Evolutionary conservation across 1,139 yeast genomes (phyloP).

Genomic region (Pichia sp.): DNA sequence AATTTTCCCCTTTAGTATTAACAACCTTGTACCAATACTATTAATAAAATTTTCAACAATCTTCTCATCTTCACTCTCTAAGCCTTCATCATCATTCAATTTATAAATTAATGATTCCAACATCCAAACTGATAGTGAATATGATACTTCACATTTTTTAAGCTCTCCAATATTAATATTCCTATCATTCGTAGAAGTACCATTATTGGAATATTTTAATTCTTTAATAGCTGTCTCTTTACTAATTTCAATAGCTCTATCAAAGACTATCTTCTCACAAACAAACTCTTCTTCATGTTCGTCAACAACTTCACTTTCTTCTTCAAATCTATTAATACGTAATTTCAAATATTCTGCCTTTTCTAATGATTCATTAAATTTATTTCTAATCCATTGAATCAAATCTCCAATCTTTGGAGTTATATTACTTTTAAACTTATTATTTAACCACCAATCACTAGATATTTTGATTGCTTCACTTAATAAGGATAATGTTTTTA

Average conservation of each 20-base stretch:
- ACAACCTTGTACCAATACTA: conserved; percentile 65
- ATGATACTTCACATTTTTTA: conserved; percentile 77
- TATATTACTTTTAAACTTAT: conserved; percentile 32
- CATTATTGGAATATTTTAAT: conserved; percentile 34
- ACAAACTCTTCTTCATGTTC: conserved; percentile 28
- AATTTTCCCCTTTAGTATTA: conserved; percentile 47
- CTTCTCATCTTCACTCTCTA: conserved; percentile 65
- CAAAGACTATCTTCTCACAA: conserved; percentile 83
- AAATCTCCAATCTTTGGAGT: conserved; percentile 60
- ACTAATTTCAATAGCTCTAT: conserved; percentile 88
- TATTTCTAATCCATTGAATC: conserved; percentile 89
- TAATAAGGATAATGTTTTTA: conserved; percentile 72
- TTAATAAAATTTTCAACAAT: conserved; percentile 74
- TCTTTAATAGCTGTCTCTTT: conserved; percentile 88
- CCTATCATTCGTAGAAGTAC: background rate
- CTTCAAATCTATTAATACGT: conserved; percentile 48
- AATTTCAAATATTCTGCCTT: conserved; percentile 74
- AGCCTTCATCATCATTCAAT: conserved; percentile 26
- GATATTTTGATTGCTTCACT: conserved; percentile 85
- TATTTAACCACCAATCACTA: conserved; percentile 78
- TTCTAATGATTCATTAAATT: conserved; percentile 82
- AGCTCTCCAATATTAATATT: conserved; percentile 50
- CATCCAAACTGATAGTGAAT: conserved; percentile 95
- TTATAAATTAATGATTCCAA: conserved; percentile 73
- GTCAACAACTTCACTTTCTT: conserved; percentile 12